Evolutionary conservation across 164 flowering plant genomes (phyloP), one percentile per base, ranked within the genome.

Genomic region (Chloranthus sessilifolius): DNA sequence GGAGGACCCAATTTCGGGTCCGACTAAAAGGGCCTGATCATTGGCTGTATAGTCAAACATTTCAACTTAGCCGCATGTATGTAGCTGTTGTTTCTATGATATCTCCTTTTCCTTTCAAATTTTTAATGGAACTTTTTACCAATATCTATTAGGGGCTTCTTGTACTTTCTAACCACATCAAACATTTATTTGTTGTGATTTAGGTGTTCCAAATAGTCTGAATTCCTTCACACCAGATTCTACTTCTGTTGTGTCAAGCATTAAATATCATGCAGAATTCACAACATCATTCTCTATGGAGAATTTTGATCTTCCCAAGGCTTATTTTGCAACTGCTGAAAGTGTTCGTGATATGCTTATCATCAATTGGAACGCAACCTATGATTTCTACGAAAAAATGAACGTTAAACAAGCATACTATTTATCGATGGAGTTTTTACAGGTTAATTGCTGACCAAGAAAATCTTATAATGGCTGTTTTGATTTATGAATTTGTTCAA

Each of bases 341-440:
- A 85, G 94, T 59, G 87, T 91, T 53, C 81, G 83, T 9, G 98
- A 88, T 70, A 36, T 74, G 14, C 88, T 91, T 7, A 77, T 88
- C 42, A 63, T 62, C 19, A 88, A 91, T 59, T 91, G 98, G 95
- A 87, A 85, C 64, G 80, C 75, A 2, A 92, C 98, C 0, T 82
- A 83, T 75, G 82, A 82, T 28, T 62, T 68, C 44, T 78, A 79
- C 60, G 87, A 92, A 14, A 83, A 70, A 66, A 53, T 71, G 50
- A 83, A 92, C 69, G 71, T 69, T 22, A 92, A 92, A 67, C 98
- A 88, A 61, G 96, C 98, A 14, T 88, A 92, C 44, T 88, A 85
- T 65, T 58, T 92, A 55, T 92, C 98, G 0, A 88, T 92, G 98
- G 96, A 92, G 51, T 92, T 85, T 73, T 58, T 92, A 15, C 98